A percentile compares a stretch with the other conserved stretches of the same genome.
Evolutionary conservation across 2,329 filamentous ascomycete species (phyloP).

Genomic region (Polytolypa hystricis): DNA sequence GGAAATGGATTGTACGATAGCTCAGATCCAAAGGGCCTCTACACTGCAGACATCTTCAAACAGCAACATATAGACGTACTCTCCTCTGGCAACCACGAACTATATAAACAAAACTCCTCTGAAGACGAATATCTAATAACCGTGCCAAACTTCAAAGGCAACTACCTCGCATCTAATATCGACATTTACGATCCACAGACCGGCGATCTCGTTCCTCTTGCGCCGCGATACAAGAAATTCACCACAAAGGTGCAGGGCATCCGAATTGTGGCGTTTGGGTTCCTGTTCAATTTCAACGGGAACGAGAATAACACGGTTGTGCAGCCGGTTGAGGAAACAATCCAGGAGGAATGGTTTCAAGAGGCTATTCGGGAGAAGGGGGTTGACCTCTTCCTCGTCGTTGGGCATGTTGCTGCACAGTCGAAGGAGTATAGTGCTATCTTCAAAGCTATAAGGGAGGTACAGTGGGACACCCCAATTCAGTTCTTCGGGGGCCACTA

Average conservation of each 20-base stretch:
- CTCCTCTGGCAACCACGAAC: conserved; percentile 85
- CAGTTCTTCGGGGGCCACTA: conserved; percentile 86
- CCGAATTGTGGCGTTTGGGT: conserved; percentile 78
- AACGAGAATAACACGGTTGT: conserved; percentile 89
- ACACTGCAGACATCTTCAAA: conserved; percentile 76
- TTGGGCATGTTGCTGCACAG: conserved; percentile 72
- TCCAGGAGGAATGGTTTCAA: conserved; percentile 82
- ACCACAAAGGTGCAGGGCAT: conserved; percentile 82
- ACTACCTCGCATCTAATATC: conserved; percentile 83
- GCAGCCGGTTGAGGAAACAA: conserved; percentile 63
- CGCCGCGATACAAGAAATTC: conserved; percentile 76
- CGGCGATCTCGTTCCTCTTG: conserved; percentile 61
- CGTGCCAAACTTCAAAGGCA: conserved; percentile 68
- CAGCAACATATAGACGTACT: conserved; percentile 76
- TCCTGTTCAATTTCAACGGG: conserved; percentile 84
- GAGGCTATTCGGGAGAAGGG: conserved; percentile 67
- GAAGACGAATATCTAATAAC: conserved; percentile 68
- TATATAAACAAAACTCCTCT: conserved; percentile 72
- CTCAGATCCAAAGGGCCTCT: conserved; percentile 75
- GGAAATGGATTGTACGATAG: conserved; percentile 92
- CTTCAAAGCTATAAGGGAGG: conserved; percentile 64
- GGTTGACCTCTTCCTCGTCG: conserved; percentile 75
- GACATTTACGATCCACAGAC: conserved; percentile 70
- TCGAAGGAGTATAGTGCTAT: conserved; percentile 70
- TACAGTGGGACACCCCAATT: conserved; percentile 72